Percentiles rank a stretch among this genome's conserved stretches.
These are phyloP conservation scores for Ogataea haglerorum DNA, from an alignment of 805 yeast genomes.

Conservation along the genomic window DNA sequence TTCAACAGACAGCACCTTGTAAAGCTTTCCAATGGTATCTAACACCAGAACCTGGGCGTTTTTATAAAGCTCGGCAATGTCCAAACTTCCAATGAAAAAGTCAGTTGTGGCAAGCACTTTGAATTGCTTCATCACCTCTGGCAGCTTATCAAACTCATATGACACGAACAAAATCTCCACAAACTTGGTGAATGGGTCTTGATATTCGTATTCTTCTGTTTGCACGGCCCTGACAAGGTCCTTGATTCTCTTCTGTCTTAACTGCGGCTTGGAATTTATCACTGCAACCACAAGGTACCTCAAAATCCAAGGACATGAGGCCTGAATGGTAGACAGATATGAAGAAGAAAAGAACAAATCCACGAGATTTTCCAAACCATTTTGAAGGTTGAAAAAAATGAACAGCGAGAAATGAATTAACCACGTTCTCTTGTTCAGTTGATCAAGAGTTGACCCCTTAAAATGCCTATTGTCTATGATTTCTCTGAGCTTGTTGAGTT, in stretches of 20 bases:
- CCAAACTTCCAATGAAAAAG: slow-evolving; percentile 51
- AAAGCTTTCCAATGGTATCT: slow-evolving; percentile 27
- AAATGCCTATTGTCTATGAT: slow-evolving; percentile 53
- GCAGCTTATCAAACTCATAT: slow-evolving; percentile 56
- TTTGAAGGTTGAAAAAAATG: slow-evolving; percentile 52
- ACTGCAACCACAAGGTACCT: slow-evolving; percentile 66
- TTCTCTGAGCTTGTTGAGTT: slow-evolving; percentile 52
- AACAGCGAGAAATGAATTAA: slow-evolving; percentile 66
- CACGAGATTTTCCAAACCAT: slow-evolving; percentile 50
- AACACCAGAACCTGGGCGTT: slow-evolving; percentile 25
- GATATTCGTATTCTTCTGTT: slow-evolving; percentile 63
- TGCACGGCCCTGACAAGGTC: slow-evolving; percentile 55
- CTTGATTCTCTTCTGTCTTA: slow-evolving; percentile 50
- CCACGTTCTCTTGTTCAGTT: slow-evolving; percentile 64
- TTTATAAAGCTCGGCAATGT: slow-evolving; percentile 21
- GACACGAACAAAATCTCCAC: slow-evolving; percentile 53
- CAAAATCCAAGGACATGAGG: slow-evolving; percentile 68
- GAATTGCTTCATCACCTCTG: slow-evolving; percentile 45
- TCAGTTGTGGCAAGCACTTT: slow-evolving; percentile 49
- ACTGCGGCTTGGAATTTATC: slow-evolving; percentile 33
- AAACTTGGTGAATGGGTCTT: slow-evolving; percentile 60
- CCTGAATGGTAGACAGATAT: slow-evolving; percentile 64
- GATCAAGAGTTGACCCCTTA: slow-evolving; percentile 49
- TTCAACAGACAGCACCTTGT: slow-evolving; percentile 21
- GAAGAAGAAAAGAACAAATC: slow-evolving; percentile 59